Base-by-base conservation (phyloP, 1,284 basidiomycete genomes). In the Cryptococcus neoformans region DNA sequence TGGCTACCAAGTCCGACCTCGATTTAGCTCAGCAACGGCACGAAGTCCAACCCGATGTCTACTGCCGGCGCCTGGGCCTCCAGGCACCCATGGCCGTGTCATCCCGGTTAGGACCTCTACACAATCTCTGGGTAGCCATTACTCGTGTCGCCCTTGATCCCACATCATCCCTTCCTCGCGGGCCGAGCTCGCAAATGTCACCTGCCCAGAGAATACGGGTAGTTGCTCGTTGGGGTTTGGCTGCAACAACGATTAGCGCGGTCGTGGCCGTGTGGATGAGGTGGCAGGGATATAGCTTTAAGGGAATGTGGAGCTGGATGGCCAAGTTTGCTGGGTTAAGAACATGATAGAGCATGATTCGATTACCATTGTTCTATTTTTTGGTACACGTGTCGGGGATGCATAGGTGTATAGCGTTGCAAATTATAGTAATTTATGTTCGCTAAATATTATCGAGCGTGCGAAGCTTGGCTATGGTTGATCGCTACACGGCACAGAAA, bases 1-100 rank as follows among this genome's bases (percentile, higher is more conserved):
- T 99, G n/a, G 95, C 96, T 11, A 99, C 95, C 38, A 99, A 99
- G 79, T 93, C 92, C 7, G 95, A 99, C 75, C 83, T 97, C 40
- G 95, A 99, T 77, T 86, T 98, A 46, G 95, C 95, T 14, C 85
- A 93, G 69, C 92, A 95, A 82, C 83, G 95, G 70, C 94, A 98
- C 74, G 94, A 98, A 81, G 94, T 98, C 12, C 95, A 99, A 76
- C 95, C 95, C 42, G 95, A 98, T 72, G 91, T 94, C 11, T 99
- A 99, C 77, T 93, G 91, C 73, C 82, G 92, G 68, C 83, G 91
- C 57, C 78, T 95, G 54, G 85, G 86, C 12, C 80, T 97, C 14
- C 88, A 88, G 62, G 90, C 93, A 4, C 93, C 93, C 28, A 89
- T 96, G 47, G 87, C 92, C 2, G 90, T 96, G 21, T 92, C 89